Evolutionary conservation across 1,139 yeast species (phyloP), one percentile per base, ranked within the genome.

Genomic region (Scheffersomyces lignicola): DNA sequence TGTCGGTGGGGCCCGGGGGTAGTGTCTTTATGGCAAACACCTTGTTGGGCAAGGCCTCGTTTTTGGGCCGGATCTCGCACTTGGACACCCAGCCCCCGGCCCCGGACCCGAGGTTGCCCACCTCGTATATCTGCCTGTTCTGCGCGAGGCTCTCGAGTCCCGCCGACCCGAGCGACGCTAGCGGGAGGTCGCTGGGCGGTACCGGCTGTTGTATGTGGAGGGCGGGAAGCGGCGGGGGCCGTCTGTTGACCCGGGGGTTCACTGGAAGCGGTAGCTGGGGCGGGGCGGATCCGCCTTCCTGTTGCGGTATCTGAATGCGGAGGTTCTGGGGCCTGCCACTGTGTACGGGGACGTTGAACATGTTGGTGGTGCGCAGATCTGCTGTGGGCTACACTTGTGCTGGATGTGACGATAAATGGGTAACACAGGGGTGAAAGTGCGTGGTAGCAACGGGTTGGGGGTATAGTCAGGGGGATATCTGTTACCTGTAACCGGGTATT

Each of bases 61-160:
- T 37, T 9, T 39, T 36, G 15, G 51, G 43, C 24, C 42, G 40
- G 13, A 45, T 36, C 10, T 33, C 25, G 58, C 97, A 92, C 53
- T 87, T 79, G 16, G 83, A 74, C 8, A 92, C 98, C 13, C 88
- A 74, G 1, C 98, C 98, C 8, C 97, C 96, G 29, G 86, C 84
- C 11, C 98, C 98, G 63, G 92, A 97, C 12, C 98, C 98, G 12
- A 92, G 60, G 27, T 78, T 71, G 21, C 80, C 80, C 27, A 89
- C 29, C 9, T 26, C 29, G n/a, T 15, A 15, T n/a, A 26, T 26
- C 12, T 48, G 35, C 82, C 84, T 5, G 73, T 64, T 31, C 87
- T 83, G 25, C 73, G 72, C 29, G 75, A 26, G 11, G 11, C 14
- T 26, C 11, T 26, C 29, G n/a, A 26, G 20, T 15, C 29, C 29